A percentile compares a stretch with the other conserved stretches of the same genome.
Evolutionary conservation across 1,284 basidiomycete genomes (phyloP).

Genomic region (Rhodotorula sp.): DNA sequence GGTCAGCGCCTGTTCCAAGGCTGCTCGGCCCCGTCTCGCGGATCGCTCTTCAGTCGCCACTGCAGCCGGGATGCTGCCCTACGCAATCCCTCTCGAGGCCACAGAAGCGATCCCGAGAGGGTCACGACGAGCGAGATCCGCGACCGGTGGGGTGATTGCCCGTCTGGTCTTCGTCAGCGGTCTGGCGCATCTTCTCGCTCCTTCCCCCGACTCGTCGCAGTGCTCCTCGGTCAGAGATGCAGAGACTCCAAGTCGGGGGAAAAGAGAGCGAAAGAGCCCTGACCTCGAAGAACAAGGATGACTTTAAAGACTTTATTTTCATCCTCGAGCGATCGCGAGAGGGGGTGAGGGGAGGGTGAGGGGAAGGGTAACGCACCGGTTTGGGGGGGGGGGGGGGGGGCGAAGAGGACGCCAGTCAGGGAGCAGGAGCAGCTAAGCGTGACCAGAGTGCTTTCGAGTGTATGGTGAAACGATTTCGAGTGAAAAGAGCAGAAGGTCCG

Average conservation of each 20-base stretch:
- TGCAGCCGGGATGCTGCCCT: too few relatives aligned
- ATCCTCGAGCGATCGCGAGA: conserved; percentile 1
- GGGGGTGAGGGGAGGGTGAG: too few relatives aligned
- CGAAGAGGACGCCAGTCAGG: too few relatives aligned
- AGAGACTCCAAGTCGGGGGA: neutral
- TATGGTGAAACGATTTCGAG: too few relatives aligned
- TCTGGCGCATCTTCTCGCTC: conserved; percentile 10
- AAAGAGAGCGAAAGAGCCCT: neutral
- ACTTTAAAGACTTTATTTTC: conserved; percentile 29
- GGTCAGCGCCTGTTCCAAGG: too few relatives aligned
- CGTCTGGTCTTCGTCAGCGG: conserved; percentile 29
- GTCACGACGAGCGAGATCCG: neutral
- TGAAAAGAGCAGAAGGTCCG: too few relatives aligned
- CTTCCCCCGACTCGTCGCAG: neutral
- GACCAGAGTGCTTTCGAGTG: too few relatives aligned
- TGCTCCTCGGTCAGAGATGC: too few relatives aligned
- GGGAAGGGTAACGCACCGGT: neutral
- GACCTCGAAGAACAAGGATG: conserved; percentile 43
- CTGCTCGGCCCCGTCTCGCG: too few relatives aligned
- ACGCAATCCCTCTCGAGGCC: too few relatives aligned
- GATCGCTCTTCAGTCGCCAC: neutral
- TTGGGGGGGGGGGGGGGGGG: too few relatives aligned
- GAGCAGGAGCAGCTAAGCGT: too few relatives aligned
- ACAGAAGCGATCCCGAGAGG: neutral
- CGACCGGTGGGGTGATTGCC: conserved; percentile 1